A percentile compares a stretch with the other conserved stretches of the same genome.
Conservation (phyloP, 768 basidiomycete species). For the Boletus subparvulus region DNA sequence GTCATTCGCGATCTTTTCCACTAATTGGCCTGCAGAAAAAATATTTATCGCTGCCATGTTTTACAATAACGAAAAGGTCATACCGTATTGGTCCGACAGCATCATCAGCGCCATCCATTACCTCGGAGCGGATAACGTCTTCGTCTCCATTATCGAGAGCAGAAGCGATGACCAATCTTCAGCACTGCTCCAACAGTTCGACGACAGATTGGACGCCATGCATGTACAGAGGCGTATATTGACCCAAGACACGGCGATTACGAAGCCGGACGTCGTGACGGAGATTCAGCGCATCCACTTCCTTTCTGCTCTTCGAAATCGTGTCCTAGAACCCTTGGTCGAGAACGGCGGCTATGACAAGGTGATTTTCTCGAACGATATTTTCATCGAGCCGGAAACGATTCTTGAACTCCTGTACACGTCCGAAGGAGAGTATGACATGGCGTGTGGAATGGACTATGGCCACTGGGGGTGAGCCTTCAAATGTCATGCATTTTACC, state of each 20-base stretch:
- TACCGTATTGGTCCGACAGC: conserved; percentile 41
- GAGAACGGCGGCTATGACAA: conserved; percentile 36
- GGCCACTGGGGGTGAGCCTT: conserved; percentile 30
- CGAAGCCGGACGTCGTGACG: conserved; percentile 2
- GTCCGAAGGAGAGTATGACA: conserved; percentile 39
- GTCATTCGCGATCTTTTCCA: too few species aligned
- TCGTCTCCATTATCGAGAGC: conserved; percentile 43
- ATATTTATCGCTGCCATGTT: conserved; percentile 36
- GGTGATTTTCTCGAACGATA: conserved; percentile 44
- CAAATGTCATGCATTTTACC: conserved; percentile 4
- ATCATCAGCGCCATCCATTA: conserved; percentile 36
- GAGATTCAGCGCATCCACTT: background rate
- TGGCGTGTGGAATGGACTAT: conserved; percentile 45
- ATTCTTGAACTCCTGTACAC: conserved; percentile 41
- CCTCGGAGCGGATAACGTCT: conserved; percentile 44
- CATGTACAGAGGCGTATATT: conserved; percentile 14
- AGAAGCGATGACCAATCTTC: conserved; percentile 23
- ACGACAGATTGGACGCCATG: conserved; percentile 9
- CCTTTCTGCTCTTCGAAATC: conserved; percentile 37
- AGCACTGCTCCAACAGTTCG: conserved; percentile 8
- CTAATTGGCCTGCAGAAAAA: conserved; percentile 4
- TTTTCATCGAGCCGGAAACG: conserved; percentile 40
- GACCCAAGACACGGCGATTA: conserved; percentile 5
- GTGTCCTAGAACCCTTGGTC: conserved; percentile 41
- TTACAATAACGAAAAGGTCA: conserved; percentile 36